A percentile compares a stretch with the other conserved stretches of the same genome.
These are phyloP conservation scores for Hemisphaericaspora xylanilytica DNA, from an alignment of 1,139 yeast genomes.

Conservation along the genomic window DNA sequence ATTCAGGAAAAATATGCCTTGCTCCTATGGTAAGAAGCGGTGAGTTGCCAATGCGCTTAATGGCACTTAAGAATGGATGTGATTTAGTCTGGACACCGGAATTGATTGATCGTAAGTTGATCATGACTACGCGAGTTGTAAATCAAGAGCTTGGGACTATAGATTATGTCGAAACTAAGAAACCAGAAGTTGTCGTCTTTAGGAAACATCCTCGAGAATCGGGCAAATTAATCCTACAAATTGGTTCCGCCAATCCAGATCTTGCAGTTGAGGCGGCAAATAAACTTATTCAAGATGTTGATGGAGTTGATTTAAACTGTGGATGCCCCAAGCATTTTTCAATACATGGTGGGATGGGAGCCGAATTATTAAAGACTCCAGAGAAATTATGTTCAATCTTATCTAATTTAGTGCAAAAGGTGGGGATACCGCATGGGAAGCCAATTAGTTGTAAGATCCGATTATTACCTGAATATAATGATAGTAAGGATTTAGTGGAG, in stretches of 20 bases:
- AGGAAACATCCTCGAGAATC: conserved; percentile 60
- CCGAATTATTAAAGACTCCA: conserved; percentile 82
- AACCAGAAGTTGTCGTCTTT: conserved; percentile 49
- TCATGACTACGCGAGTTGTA: conserved; percentile 63
- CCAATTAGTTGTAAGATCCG: conserved; percentile 91
- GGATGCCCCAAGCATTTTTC: conserved; percentile 95
- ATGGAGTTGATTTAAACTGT: conserved; percentile 89
- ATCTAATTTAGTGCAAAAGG: conserved; percentile 63
- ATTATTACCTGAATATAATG: conserved; percentile 54
- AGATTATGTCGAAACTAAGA: conserved; percentile 46
- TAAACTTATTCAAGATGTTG: conserved; percentile 79
- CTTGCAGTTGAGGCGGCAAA: conserved; percentile 86
- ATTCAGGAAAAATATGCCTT: conserved; percentile 67
- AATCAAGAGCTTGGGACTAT: conserved; percentile 56
- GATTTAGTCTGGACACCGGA: conserved; percentile 97
- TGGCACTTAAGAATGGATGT: conserved; percentile 81
- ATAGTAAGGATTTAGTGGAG: conserved; percentile 61
- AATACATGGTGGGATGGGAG: conserved; percentile 95
- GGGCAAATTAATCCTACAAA: conserved; percentile 73
- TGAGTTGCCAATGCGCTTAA: conserved; percentile 82
- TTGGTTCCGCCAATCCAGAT: conserved; percentile 83
- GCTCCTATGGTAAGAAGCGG: conserved; percentile 98
- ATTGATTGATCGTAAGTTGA: conserved; percentile 78
- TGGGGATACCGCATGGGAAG: conserved; percentile 72
- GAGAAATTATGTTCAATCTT: conserved; percentile 71